phyloP scores from a whole-genome alignment of 2,329 filamentous ascomycete genomes.

The Furcasterigmium furcatum region DNA sequence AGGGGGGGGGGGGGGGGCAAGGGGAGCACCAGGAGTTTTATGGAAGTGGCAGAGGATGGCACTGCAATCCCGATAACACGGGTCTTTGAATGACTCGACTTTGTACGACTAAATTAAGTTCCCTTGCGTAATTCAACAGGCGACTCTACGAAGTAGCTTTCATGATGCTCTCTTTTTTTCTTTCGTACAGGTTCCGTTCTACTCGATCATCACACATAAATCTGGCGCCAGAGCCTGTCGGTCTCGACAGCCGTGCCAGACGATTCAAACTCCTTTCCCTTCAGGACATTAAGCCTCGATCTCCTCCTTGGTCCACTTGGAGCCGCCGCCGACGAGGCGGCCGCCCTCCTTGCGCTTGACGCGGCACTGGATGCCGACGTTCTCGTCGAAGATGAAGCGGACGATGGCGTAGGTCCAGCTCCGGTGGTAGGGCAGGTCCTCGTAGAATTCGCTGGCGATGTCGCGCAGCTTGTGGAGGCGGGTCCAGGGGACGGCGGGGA shows the following conservation, averaged over 20 bases:
- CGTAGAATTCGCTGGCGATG: slow-evolving; percentile 89
- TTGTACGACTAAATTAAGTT: background rate
- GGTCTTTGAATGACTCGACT: background rate
- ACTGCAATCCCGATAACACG: too few species aligned
- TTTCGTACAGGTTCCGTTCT: background rate
- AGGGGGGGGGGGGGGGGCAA: too few species aligned
- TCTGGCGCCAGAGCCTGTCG: too few species aligned
- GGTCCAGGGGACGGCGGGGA: slow-evolving; percentile 95
- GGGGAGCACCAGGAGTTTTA: too few species aligned
- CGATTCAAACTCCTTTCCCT: too few species aligned
- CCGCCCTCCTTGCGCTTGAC: slow-evolving; percentile 87
- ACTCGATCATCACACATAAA: too few species aligned
- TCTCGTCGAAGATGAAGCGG: slow-evolving; percentile 90
- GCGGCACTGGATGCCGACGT: slow-evolving; percentile 85
- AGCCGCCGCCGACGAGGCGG: slow-evolving; percentile 50
- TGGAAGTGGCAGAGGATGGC: too few species aligned
- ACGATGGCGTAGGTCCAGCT: slow-evolving; percentile 94
- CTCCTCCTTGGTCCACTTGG: slow-evolving; percentile 65
- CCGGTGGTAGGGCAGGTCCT: slow-evolving; percentile 77
- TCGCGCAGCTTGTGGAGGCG: slow-evolving; percentile 71
- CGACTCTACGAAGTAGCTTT: background rate
- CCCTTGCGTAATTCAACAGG: background rate
- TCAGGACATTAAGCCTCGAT: slow-evolving; percentile 61
- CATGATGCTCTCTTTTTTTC: background rate
- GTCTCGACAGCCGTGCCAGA: too few species aligned